Conservation (phyloP, 331 rosid species). For the Rhamnella rubrinervis region DNA sequence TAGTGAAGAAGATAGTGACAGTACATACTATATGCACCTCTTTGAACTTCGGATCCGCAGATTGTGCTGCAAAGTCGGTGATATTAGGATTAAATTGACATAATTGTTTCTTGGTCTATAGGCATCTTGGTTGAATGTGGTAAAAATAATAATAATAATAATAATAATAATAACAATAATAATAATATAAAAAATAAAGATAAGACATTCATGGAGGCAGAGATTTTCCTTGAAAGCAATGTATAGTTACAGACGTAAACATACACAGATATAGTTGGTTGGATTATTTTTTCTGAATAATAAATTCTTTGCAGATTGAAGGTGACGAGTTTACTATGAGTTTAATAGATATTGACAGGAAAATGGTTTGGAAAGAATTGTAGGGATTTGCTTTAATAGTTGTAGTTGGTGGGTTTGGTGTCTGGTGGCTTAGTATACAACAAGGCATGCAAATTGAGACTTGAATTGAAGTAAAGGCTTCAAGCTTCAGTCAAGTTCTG, state of each 20-base stretch:
- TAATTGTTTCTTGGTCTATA: too few relatives aligned
- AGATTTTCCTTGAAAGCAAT: conserved; percentile 20
- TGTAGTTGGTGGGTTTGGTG: conserved; percentile 21
- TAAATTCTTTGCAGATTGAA: not conserved
- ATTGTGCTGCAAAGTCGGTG: not conserved
- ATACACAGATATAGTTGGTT: not conserved
- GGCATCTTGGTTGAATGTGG: too few relatives aligned
- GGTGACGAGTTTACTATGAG: not conserved
- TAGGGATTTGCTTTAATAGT: conserved; percentile 1
- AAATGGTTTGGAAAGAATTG: conserved; percentile 2
- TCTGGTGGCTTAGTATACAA: conserved; percentile 5
- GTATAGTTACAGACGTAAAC: not conserved
- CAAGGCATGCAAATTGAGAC: conserved; percentile 11
- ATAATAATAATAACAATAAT: too few relatives aligned
- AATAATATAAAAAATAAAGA: too few relatives aligned
- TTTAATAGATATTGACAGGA: conserved; percentile 2
- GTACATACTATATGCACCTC: too few relatives aligned
- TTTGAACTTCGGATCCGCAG: too few relatives aligned
- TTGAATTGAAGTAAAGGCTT: conserved; percentile 6
- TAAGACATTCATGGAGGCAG: not conserved
- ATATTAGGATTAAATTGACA: not conserved
- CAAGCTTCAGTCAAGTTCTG: not conserved
- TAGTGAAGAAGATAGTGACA: too few relatives aligned
- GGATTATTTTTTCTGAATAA: not conserved
- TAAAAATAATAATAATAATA: too few relatives aligned